phyloP scores from a whole-genome alignment of 805 yeast species.

The Saturnispora silvae region DNA sequence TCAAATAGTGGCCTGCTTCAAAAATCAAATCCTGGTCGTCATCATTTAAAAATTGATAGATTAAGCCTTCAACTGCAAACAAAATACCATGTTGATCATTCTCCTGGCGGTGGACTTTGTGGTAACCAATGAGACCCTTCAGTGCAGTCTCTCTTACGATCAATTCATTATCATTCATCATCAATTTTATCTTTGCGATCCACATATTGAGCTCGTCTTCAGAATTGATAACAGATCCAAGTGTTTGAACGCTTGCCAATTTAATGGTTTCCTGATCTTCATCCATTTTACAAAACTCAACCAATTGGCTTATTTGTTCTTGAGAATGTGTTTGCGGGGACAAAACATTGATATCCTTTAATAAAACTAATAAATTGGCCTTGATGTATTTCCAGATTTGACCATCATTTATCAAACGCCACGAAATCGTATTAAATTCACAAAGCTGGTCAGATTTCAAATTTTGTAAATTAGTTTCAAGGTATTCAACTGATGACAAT shows the following conservation, averaged over 20 bases:
- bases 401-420: conserved; percentile 11
- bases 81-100: conserved; percentile 2
- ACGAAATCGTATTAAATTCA: conserved; percentile 3
- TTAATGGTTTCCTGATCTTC: conserved; percentile 26
- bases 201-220: conserved; percentile 18
- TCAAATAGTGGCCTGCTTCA: conserved; percentile 33
- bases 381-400: conserved; percentile 35
- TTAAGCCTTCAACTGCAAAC: conserved; percentile 5
- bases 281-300: conserved; percentile 15
- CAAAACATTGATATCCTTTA: conserved; percentile 19
- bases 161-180: conserved; percentile 34
- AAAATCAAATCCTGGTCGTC: conserved; percentile 56
- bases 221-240: conserved; percentile 34
- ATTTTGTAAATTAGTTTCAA: conserved; percentile 8
- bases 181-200: conserved; percentile 21
- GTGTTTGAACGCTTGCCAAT: conserved; percentile 38
- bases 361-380: conserved; percentile 29
- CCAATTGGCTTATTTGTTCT: conserved; percentile 16
- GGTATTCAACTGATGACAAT: conserved; percentile 29
- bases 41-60: conserved; percentile 39
- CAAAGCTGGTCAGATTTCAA: conserved; percentile 3
- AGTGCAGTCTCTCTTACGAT: conserved; percentile 37
- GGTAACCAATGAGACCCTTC: conserved; percentile 30
- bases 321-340: not conserved
- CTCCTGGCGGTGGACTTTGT: conserved; percentile 7